Percentiles rank a stretch among this genome's conserved stretches.
Evolutionary conservation across 768 basidiomycete genomes (phyloP).

Genomic region (Collybia sordida): DNA sequence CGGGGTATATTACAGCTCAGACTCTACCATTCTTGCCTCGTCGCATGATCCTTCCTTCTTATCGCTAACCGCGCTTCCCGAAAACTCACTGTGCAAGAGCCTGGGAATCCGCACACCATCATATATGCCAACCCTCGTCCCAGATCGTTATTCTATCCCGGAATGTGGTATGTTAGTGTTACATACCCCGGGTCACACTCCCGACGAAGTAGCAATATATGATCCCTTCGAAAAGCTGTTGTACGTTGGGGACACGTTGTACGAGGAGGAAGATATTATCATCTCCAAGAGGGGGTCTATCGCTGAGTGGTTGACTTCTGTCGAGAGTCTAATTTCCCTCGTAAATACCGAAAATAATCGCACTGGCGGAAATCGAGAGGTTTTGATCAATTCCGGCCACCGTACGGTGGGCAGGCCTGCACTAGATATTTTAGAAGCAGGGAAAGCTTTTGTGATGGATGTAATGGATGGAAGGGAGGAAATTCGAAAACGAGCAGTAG

Average conservation of each 20-base stretch:
- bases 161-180: constrained; percentile 36
- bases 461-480: constrained; percentile 42
- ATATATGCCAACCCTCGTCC: constrained; percentile 47
- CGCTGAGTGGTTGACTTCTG: constrained; percentile 42
- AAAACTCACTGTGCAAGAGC: constrained; percentile 43
- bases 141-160: constrained; percentile 35
- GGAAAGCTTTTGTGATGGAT: constrained; percentile 46
- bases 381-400: constrained; percentile 52
- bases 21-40: constrained; percentile 49
- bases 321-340: constrained; percentile 43
- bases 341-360: constrained; percentile 26
- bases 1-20: constrained; percentile 22
- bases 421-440: constrained; percentile 39
- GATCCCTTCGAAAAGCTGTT: constrained; percentile 49
- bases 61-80: constrained; percentile 36
- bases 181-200: constrained; percentile 60
- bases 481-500: constrained; percentile 27
- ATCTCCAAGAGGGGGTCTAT: constrained; percentile 58
- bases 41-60: constrained; percentile 45
- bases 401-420: constrained; percentile 44
- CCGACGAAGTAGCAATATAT: constrained; percentile 57
- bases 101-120: constrained; percentile 39
- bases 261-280: constrained; percentile 55
- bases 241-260: constrained; percentile 57
- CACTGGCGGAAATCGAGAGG: constrained; percentile 11